Base-by-base conservation (phyloP, 768 basidiomycete species). In the Boletus patriciae region DNA sequence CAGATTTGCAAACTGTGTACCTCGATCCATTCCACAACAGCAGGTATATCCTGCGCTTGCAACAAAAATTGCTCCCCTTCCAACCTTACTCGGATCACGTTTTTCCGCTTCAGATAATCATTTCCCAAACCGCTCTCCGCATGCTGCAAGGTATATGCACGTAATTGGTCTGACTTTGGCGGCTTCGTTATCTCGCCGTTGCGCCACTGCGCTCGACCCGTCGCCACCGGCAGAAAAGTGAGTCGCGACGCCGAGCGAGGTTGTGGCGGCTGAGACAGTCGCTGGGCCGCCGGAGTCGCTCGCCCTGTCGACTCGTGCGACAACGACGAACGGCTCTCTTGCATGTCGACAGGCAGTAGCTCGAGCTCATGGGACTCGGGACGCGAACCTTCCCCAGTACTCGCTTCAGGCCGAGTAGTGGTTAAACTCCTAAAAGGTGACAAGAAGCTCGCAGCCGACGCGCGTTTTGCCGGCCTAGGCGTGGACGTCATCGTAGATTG, bases 31-130 rank as follows among this genome's bases (percentile, higher is more conserved):
- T 88, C 85, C 52, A 98, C 92, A 2, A 98, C 95, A 27, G 85
- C 84, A 43, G 85, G 80, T 38, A 94, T 86, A 67, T 90, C 87
- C 48, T 80, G 83, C 3, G 92, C 91, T 74, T 99, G 96, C 63
- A 99, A 65, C 63, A 99, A 76, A 73, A 99, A 99, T 75, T 99
- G 97, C 76, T 98, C 92, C 13, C 96, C 97, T 70, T 97, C 94
- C 61, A 94, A 76, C 55, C 96, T 76, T 29, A 98, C 84, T 21
- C 97, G 81, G 34, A 98, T 94, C 44, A 98, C 96, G 70, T 98
- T 91, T 77, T 85, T 88, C 60, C 94, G 79, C 80, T 98, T 98
- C 61, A 84, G 37, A 73, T 99, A 99, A 71, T 99, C 97, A 57
- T 91, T 94, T 33, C 93, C 97, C 37, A 99, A 71, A 21, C 97